These are phyloP conservation scores for Mrakia blollopis DNA, from an alignment of 768 basidiomycete genomes.

Conservation along the genomic window DNA sequence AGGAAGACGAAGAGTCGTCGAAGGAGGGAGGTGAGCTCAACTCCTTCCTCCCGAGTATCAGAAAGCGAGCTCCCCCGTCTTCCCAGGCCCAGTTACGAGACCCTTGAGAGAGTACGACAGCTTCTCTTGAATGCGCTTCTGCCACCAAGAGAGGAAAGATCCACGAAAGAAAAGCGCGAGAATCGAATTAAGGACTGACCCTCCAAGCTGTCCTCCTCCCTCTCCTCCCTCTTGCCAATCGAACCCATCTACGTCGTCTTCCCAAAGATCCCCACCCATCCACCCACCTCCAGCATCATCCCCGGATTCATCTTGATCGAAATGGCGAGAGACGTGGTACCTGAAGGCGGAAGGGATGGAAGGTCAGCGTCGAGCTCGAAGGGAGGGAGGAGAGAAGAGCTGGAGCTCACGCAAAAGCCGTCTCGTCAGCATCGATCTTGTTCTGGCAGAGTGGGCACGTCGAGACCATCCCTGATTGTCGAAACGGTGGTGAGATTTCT, in stretches of 20 bases:
- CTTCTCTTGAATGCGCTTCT: not conserved
- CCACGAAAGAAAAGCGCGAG: not conserved
- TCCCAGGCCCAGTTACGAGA: no score
- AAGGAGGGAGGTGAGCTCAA: not conserved
- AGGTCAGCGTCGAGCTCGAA: not conserved
- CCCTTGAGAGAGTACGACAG: no score
- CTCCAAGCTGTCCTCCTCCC: not conserved
- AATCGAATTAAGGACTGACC: not conserved
- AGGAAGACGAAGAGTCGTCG: not conserved
- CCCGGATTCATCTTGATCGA: not conserved
- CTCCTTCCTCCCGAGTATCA: not conserved
- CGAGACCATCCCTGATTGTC: not conserved
- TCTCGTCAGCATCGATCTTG: slow-evolving; percentile 1
- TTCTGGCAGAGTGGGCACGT: not conserved
- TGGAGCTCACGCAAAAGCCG: not conserved
- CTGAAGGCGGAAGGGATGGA: not conserved
- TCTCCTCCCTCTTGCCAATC: not conserved
- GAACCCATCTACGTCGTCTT: not conserved
- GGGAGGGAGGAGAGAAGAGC: not conserved
- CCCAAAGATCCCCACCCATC: not conserved
- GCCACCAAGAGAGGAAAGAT: not conserved
- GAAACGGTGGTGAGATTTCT: not conserved
- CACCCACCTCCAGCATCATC: not conserved
- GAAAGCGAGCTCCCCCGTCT: no score
- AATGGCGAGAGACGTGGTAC: not conserved